Conservation (phyloP, 805 yeast genomes). For the Komagataella pastoris region DNA sequence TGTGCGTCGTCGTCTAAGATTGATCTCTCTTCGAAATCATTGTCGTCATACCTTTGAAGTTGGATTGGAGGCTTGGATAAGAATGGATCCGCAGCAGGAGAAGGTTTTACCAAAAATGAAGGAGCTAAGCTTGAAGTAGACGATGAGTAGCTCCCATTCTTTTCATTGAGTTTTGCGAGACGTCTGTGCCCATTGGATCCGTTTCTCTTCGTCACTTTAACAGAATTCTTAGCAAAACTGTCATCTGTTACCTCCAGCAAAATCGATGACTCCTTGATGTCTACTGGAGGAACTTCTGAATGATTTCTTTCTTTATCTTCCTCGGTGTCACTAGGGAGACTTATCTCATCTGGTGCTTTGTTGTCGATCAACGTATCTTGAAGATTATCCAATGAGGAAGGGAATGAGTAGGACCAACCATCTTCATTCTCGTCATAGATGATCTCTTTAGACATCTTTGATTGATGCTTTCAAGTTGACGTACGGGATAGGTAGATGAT, state of each 20-base stretch:
- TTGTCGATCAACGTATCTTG: not conserved
- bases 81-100: slow-evolving; percentile 23
- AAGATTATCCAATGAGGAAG: slow-evolving; percentile 7
- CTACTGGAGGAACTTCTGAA: slow-evolving; percentile 6
- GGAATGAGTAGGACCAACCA: slow-evolving; percentile 8
- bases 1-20: not conserved
- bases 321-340: slow-evolving; percentile 1
- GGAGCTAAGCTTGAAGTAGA: slow-evolving; percentile 3
- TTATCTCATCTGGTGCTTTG: not conserved
- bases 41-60: not conserved
- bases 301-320: slow-evolving; percentile 3
- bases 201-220: not conserved
- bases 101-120: slow-evolving; percentile 16
- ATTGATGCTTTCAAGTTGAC: not conserved
- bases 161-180: not conserved
- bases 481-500: not conserved
- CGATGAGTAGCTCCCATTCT: not conserved
- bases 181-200: not conserved
- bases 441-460: not conserved
- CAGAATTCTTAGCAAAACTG: not conserved
- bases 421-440: slow-evolving; percentile 3
- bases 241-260: not conserved
- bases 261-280: slow-evolving; percentile 1
- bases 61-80: not conserved
- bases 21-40: slow-evolving; percentile 3